Base-by-base conservation (phyloP, 768 basidiomycete genomes). In the Russula vinacea region DNA sequence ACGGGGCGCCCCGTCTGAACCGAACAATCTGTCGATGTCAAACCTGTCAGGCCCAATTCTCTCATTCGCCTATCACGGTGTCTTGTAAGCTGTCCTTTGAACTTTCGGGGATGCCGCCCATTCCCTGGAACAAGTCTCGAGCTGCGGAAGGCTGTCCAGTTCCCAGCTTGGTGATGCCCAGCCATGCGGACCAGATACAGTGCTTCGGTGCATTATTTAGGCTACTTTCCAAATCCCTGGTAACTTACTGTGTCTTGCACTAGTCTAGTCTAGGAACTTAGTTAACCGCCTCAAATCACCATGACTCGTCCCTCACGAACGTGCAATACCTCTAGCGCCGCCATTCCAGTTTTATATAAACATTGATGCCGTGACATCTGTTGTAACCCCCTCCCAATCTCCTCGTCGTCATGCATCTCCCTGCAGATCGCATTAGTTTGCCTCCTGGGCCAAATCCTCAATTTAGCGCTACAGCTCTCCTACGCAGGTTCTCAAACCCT, bases 401-500 rank as follows among this genome's bases (percentile, higher is more conserved):
- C 17, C 13, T 35, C 40, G 13, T 37, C 39, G 5, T 35, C 32
- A 51, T 62, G 39, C 5, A 10, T 24, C 35, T 26, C 39, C 2
- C 16, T 9, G 9, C 45, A 26, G 14, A 32, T 5, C 44, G 45
- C 1, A n/a, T 37, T 16, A 64, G 56, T 22, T 10, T 61, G n/a
- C 44, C 58, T 8, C 3, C 17, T 32, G 53, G 53, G 7, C 14
- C 35, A 9, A 54, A 7, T 14, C 22, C 35, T 37, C 13, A 35
- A 13, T 55, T 39, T 13, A 22, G 45, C 8, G 33, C 22, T n/a
- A 1, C 22, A 35, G 24, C 56, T 40, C 9, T 58, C 49, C 37
- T 58, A 16, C 56, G 37, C 8, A 57, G 56, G 55, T 40, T 63
- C 45, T 65, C 66, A 17, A 32, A 16, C 1, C 58, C 54, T 19